These are phyloP conservation scores for Golubevia sp. DNA, from an alignment of 1,284 basidiomycete genomes.

Conservation along the genomic window DNA sequence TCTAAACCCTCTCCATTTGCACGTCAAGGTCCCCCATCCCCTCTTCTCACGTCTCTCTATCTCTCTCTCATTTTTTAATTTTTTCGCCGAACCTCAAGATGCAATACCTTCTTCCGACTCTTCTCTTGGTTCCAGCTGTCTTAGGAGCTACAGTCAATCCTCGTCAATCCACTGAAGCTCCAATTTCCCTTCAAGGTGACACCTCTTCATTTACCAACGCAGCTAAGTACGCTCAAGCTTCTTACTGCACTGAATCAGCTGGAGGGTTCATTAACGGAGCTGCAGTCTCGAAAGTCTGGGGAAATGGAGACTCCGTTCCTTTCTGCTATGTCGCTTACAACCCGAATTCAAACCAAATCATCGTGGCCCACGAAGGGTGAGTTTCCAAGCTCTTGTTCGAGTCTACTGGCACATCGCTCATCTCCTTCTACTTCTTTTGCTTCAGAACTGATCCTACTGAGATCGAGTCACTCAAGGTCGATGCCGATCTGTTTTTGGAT, in stretches of 20 bases:
- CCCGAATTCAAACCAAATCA: slow-evolving; percentile 21
- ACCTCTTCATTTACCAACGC: slow-evolving; percentile 1
- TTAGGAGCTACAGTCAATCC: background rate
- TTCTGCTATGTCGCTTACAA: slow-evolving; percentile 36
- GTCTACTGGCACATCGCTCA: background rate
- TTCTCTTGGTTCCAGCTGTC: background rate
- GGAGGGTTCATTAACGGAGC: slow-evolving; percentile 28
- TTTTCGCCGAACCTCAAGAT: background rate
- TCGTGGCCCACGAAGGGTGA: slow-evolving; percentile 30
- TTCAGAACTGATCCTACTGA: too few species aligned
- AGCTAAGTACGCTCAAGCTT: slow-evolving; percentile 29
- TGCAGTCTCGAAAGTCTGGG: slow-evolving; percentile 29
- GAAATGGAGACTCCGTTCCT: slow-evolving; percentile 31
- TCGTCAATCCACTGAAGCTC: background rate
- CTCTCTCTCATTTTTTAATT: background rate
- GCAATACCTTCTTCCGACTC: background rate
- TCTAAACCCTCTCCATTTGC: too few species aligned
- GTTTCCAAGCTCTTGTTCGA: slow-evolving; percentile 30
- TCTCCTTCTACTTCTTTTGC: background rate
- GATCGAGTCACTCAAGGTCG: slow-evolving; percentile 27
- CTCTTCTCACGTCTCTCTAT: too few species aligned
- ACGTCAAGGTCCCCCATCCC: too few species aligned
- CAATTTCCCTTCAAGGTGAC: background rate
- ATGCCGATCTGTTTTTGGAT: slow-evolving; percentile 23
- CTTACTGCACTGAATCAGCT: slow-evolving; percentile 24